A percentile compares a stretch with the other conserved stretches of the same genome.
Evolutionary conservation across 306 rosid species (phyloP).

Genomic region (Begonia loranthoides): DNA sequence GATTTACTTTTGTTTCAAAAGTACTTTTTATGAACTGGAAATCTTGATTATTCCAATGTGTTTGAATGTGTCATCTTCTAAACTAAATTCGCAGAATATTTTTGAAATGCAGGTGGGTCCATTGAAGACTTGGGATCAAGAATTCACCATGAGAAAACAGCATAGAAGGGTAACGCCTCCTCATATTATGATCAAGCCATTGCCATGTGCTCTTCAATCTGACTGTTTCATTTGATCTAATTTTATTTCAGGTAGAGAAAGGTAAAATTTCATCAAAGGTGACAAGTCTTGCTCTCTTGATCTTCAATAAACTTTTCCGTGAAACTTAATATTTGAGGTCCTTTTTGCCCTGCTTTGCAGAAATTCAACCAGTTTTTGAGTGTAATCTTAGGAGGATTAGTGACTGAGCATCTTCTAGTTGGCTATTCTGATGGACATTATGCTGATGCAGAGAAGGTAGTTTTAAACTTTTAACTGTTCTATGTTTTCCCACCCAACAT

Average conservation of each 20-base stretch:
- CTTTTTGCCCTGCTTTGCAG: background rate
- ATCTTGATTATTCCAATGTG: no score
- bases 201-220: no score
- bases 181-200: no score
- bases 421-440: constrained; percentile 12
- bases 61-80: no score
- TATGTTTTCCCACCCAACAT: background rate
- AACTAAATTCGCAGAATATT: no score
- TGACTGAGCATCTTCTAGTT: constrained; percentile 11
- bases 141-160: no score
- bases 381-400: constrained; percentile 12
- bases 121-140: no score
- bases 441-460: constrained; percentile 7
- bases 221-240: background rate
- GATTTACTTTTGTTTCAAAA: no score
- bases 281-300: background rate
- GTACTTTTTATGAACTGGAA: no score
- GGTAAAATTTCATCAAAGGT: constrained; percentile 9
- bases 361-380: constrained; percentile 9
- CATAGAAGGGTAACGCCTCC: no score
- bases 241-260: constrained; percentile 2
- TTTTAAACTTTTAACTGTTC: background rate
- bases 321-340: background rate
- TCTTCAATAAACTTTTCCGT: background rate
- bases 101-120: no score